Base-by-base conservation (phyloP, 2,329 filamentous ascomycete genomes). In the Penicillium psychrosexuale region DNA sequence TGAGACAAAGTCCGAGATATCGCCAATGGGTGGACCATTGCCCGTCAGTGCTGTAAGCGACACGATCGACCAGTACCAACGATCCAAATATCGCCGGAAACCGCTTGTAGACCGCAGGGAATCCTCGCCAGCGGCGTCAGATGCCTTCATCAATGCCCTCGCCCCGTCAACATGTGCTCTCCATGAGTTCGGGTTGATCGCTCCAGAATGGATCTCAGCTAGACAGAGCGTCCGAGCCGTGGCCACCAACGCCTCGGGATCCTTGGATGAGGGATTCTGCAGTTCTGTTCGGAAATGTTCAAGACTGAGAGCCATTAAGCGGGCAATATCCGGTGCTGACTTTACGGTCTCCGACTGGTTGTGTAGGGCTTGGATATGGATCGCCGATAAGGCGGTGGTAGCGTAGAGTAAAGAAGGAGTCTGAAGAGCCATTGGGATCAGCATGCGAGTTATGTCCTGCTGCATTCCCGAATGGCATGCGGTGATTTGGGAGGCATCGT, bases 401-500 rank as follows among this genome's bases (percentile, higher is more conserved):
- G 74, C 75, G 56, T 76, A 74, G 24, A 77, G 66, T 47, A 77
- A 64, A 1, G 74, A 74, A 3, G 72, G 75, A 9, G 69, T 76
- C 48, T 75, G 71, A 1, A 76, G 63, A 22, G 73, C 75, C 73
- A 77, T 76, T 2, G 75, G 74, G n/a, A 77, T 64, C 13, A 77
- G 67, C 69, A 75, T 71, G 19, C 68, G 66, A 59, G 74, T 77
- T 46, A 77, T 73, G 48, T 76, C 71, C 38, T 66, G 66, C 43
- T 75, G 74, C 69, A 76, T 74, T 37, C 71, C 68, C 1, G 68
- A 64, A 55, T 75, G 72, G 28, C 72, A 75, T 8, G 73, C 72
- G 1, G 74, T 76, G 37, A 75, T 71, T 49, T 71, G 68, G 3
- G 74, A 76, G 11, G 74, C 73, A 66, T 75, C 72, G 27, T 67